Conservation (phyloP, 1,139 yeast genomes). For the Yamadazyma pseudoaaseri region DNA sequence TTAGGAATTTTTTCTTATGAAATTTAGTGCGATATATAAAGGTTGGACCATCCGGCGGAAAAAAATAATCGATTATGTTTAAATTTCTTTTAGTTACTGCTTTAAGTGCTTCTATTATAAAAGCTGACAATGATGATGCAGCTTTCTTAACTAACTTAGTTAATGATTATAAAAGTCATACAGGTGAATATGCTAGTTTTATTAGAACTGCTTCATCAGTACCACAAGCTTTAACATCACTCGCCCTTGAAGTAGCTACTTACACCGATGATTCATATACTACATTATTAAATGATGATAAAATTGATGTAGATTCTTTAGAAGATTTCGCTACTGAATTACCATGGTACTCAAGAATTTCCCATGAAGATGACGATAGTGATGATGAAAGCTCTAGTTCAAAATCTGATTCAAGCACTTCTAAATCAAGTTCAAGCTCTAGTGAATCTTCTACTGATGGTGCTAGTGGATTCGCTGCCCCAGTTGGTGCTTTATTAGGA, state of each 20-base stretch:
- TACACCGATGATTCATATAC: constrained; percentile 42
- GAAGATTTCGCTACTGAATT: constrained; percentile 37
- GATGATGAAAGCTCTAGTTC: constrained; percentile 10
- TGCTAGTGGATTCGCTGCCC: constrained; percentile 20
- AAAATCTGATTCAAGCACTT: constrained; percentile 8
- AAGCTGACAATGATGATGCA: constrained; percentile 29
- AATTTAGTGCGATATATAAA: too few relatives aligned
- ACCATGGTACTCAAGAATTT: constrained; percentile 42
- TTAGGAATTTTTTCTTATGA: too few relatives aligned
- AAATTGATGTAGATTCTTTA: constrained; percentile 20
- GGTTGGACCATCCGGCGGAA: too few relatives aligned
- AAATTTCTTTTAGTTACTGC: constrained; percentile 6
- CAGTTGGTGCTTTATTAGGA: constrained; percentile 37
- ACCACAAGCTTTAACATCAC: constrained; percentile 34
- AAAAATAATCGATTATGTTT: background rate
- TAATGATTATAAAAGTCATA: constrained; percentile 30
- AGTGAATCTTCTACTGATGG: constrained; percentile 13
- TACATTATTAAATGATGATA: constrained; percentile 26
- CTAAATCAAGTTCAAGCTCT: constrained; percentile 7
- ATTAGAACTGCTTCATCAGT: constrained; percentile 32
- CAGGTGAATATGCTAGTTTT: constrained; percentile 27
- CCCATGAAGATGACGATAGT: constrained; percentile 16
- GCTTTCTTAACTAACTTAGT: constrained; percentile 42
- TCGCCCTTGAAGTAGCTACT: constrained; percentile 38
- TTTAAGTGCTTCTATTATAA: constrained; percentile 16